Evolutionary conservation across 768 basidiomycete species (phyloP), one percentile per base, ranked within the genome.

Genomic region (Pisolithus sp.): DNA sequence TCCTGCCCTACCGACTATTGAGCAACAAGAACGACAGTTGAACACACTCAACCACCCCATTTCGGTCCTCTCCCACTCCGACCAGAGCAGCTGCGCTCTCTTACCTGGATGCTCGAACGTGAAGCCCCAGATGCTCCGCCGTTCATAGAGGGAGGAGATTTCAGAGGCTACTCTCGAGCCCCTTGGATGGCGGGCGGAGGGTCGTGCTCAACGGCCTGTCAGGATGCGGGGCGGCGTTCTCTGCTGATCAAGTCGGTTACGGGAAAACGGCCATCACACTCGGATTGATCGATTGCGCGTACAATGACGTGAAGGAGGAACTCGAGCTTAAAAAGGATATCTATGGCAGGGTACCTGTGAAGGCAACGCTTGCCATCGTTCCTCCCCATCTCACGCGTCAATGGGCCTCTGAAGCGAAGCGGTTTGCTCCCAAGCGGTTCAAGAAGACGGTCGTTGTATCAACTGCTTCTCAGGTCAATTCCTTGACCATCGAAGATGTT

Each of bases 261-360:
- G 94, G 94, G 17, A 97, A 97, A 72, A 97, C 94, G 0, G 93
- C 93, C 20, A 94, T 96, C 57, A 93, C 91, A 2, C 77, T 97
- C 26, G 93, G 86, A 18, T 76, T 97, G 53, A 86, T 96, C 55
- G 88, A 92, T 60, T 84, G 85, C 61, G 75, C 83, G 20, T 69
- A 73, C 18, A 76, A 80, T 57, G 68, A 68, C 17, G 79, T 85
- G 46, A 68, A 72, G 50, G 72, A 77, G 54, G 86, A 88, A 56
- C 81, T 86, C 56, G 65, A 74, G 26, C 73, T 76, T 48, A 71
- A 75, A 53, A 70, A 73, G 9, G 66, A 69, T 28, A 65, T 73
- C 48, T 47, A 51, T 1, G 86, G 90, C 48, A 84, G 86, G 61
- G 82, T 96, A 42, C 67, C 81, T n/a, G 77, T 86, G 50, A 86